Percentiles rank a stretch among this genome's conserved stretches.
Evolutionary conservation across 768 basidiomycete species (phyloP).

Genomic region (Hygrocybe punicea): DNA sequence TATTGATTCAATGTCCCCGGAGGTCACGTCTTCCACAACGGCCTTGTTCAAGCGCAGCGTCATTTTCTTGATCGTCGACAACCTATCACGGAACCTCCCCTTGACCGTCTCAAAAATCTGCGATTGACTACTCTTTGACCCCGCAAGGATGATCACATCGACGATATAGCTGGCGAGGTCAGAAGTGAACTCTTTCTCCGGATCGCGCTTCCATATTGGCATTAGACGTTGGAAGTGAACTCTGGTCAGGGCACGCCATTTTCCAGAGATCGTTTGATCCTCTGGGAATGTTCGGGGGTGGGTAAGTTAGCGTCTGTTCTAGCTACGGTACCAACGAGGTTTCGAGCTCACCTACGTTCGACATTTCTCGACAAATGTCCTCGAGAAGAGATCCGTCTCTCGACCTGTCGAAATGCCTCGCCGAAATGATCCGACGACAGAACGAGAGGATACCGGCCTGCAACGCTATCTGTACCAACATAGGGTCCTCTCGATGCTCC

Average conservation of each 20-base stretch:
- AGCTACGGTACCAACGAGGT: background rate
- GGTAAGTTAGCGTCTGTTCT: too few species aligned
- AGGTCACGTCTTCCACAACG: background rate
- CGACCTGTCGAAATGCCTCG: background rate
- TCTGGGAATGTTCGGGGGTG: background rate
- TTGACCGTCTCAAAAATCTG: background rate
- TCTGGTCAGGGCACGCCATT: constrained; percentile 1
- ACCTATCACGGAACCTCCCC: background rate
- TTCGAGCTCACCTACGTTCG: background rate
- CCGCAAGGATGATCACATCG: background rate
- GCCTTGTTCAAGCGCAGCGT: constrained; percentile 2
- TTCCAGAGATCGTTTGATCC: background rate
- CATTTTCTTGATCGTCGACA: background rate
- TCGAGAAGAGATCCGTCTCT: background rate
- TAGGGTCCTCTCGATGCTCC: background rate
- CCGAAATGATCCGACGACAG: background rate
- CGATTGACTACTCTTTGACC: background rate
- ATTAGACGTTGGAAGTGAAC: background rate
- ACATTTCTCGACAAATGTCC: background rate
- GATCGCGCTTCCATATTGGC: background rate
- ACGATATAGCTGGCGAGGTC: background rate
- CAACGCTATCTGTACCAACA: constrained; percentile 1
- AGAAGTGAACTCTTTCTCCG: background rate
- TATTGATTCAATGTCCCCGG: background rate
- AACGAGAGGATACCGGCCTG: background rate